These are phyloP conservation scores for Cordia subcordata DNA, from an alignment of 257 asterid genomes.

Conservation along the genomic window DNA sequence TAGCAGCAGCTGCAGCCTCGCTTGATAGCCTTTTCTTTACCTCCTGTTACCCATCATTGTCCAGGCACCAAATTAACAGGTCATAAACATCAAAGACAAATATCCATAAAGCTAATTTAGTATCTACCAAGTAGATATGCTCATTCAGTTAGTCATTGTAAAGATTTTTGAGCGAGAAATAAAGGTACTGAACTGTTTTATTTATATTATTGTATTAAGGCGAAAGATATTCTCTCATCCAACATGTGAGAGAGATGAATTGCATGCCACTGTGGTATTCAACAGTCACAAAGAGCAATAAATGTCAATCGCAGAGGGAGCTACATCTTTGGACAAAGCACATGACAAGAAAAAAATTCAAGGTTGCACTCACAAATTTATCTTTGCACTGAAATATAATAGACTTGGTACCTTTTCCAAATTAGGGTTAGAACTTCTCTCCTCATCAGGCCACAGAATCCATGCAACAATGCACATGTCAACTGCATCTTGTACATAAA, in stretches of 20 bases:
- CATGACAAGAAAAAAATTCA: neutral
- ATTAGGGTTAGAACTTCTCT: constrained; percentile 73
- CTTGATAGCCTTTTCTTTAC: constrained; percentile 81
- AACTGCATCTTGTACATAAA: constrained; percentile 49
- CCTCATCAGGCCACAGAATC: constrained; percentile 97
- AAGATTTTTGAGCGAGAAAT: no score
- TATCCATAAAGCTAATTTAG: neutral
- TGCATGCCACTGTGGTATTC: no score
- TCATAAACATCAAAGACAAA: neutral
- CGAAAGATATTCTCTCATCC: no score
- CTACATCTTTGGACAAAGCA: neutral
- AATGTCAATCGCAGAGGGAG: no score
- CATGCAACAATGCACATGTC: constrained; percentile 75
- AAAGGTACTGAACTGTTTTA: no score
- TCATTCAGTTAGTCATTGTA: no score
- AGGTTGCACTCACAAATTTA: neutral
- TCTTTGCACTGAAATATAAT: neutral
- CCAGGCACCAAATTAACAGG: neutral
- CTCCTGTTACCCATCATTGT: constrained; percentile 53
- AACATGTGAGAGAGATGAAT: no score
- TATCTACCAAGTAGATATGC: neutral
- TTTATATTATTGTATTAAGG: no score
- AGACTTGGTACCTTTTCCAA: constrained; percentile 69
- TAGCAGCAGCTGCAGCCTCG: constrained; percentile 84
- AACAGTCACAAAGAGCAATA: neutral